Base-by-base conservation (phyloP, 805 yeast genomes). In the Isabelozyma rhagii region DNA sequence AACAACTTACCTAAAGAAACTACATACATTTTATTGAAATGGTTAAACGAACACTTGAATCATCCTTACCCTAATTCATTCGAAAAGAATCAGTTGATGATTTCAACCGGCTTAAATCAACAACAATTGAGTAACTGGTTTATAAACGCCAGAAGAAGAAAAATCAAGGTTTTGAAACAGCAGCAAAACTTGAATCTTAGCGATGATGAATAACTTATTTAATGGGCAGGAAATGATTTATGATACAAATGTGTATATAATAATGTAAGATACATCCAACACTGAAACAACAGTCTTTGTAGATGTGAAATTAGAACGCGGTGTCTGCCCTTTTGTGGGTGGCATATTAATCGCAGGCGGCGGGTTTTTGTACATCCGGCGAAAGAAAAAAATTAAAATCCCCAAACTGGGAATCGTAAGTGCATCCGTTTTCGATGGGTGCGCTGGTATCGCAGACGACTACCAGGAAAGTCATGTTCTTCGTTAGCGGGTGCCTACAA, bases 61-160 rank as follows among this genome's bases (percentile, higher is more conserved):
- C 87, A 88, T 60, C 96, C 96, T 11, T 89, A 89, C 64, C 96
- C 96, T 3, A 85, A 88, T 47, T 87, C 87, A 47, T 80, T 82
- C 44, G 96, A 89, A 59, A 89, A 89, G 70, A 77, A 80, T 53
- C 82, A 81, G 59, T 73, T 89, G 48, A 79, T 87, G 76, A 73
- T 77, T 56, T 76, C 79, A 61, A 89, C 96, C 0, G 93, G 94
- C 0, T 75, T 89, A 61, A 86, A 89, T 54, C 83, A 85, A 66
- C 89, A 87, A 52, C 96, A 89, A 66, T 76, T 89, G 52, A 79
- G 87, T 55, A 89, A 89, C 62, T 89, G 96, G 96, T 89, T 89
- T 60, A 89, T 89, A 61, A 89, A 89, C 63, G 96, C 93, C 15
- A 79, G 96, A 58, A 76, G 96, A 59, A 74, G 96, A 56, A 83